Evolutionary conservation across 1,139 yeast species (phyloP).

Genomic region (Candida tunisiensis): DNA sequence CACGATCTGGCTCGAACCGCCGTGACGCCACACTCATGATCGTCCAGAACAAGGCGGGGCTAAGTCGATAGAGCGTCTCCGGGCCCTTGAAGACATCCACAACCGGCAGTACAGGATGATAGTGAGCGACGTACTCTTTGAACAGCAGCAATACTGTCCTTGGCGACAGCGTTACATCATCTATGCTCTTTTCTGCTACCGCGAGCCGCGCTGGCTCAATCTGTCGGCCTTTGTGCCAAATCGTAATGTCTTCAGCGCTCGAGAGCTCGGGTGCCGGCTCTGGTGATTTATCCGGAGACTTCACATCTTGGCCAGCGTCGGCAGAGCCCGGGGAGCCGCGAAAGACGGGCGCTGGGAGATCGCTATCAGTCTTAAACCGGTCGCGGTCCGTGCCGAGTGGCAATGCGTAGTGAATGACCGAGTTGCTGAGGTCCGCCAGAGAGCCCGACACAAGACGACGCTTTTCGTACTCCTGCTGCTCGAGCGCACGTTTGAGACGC

Average conservation of each 20-base stretch:
- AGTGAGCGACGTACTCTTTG: constrained; percentile 50
- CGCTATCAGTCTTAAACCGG: constrained; percentile 2
- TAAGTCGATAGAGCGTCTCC: constrained; percentile 54
- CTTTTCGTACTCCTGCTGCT: constrained; percentile 1
- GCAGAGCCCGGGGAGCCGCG: no score
- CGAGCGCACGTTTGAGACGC: constrained; percentile 33
- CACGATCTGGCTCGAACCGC: constrained; percentile 27
- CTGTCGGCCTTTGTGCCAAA: no score
- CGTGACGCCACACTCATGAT: constrained; percentile 73
- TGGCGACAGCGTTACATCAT: constrained; percentile 42
- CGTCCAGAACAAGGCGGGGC: constrained; percentile 91
- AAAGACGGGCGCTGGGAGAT: neutral
- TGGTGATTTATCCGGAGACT: no score
- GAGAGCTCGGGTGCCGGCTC: no score
- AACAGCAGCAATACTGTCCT: constrained; percentile 49
- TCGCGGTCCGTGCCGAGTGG: constrained; percentile 1
- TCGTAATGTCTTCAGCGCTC: no score
- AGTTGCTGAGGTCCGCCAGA: neutral
- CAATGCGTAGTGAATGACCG: neutral
- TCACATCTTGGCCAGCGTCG: no score
- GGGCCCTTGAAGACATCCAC: constrained; percentile 75
- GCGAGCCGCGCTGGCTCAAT: no score
- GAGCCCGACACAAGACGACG: constrained; percentile 1
- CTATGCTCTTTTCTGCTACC: constrained; percentile 55
- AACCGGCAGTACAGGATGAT: constrained; percentile 77